phyloP scores from a whole-genome alignment of 306 rosid species.

The Corylus heterophylla region DNA sequence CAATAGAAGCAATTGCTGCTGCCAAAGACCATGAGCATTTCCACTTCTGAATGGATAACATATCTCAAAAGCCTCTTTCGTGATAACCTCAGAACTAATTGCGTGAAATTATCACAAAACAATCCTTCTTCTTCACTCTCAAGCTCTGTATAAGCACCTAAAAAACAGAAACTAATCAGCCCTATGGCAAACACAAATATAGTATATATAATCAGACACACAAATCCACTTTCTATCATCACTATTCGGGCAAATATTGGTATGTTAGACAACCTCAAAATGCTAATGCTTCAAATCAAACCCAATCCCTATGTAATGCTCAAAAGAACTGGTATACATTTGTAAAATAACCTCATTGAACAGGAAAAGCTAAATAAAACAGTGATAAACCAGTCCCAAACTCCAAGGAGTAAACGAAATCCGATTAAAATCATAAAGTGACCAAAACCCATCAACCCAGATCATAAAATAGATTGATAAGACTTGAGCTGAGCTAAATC shows the following conservation, averaged over 20 bases:
- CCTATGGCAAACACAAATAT: not conserved
- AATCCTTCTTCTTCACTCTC: slow-evolving; percentile 33
- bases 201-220: not conserved
- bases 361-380: not conserved
- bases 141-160: slow-evolving; percentile 40
- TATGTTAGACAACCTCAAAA: not conserved
- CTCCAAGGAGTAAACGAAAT: not conserved
- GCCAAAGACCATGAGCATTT: slow-evolving; percentile 71
- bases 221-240: not conserved
- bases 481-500: not conserved
- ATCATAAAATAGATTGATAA: not conserved
- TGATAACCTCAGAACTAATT: slow-evolving; percentile 3
- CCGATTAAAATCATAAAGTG: not conserved
- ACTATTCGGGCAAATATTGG: not conserved
- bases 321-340: not conserved
- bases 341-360: not conserved
- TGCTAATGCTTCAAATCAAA: not conserved
- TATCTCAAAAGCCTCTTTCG: slow-evolving; percentile 46
- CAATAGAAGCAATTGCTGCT: slow-evolving; percentile 59
- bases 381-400: not conserved
- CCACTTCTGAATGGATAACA: slow-evolving; percentile 60
- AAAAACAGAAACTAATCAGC: slow-evolving; percentile 22
- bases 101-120: slow-evolving; percentile 20
- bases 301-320: not conserved
- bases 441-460: slow-evolving; percentile 16